A percentile compares a stretch with the other conserved stretches of the same genome.
phyloP scores from a whole-genome alignment of 2,329 filamentous ascomycete species.

The Colletotrichum sp. region DNA sequence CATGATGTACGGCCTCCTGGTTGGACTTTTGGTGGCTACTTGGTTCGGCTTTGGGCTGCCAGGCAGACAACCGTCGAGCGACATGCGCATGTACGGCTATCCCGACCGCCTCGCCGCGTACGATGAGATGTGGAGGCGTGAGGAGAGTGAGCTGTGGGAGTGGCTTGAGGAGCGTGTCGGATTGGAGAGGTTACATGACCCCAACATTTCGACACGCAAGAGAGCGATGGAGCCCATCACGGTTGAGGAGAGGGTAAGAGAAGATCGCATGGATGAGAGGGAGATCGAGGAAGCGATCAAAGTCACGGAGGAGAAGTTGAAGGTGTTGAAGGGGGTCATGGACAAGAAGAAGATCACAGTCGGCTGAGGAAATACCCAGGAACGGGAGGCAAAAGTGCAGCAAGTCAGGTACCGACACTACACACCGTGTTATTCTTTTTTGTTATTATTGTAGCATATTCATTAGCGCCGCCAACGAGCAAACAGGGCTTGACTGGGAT shows the following conservation, averaged over 20 bases:
- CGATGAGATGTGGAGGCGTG: slow-evolving; percentile 88
- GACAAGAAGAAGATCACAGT: slow-evolving; percentile 53
- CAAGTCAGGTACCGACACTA: slow-evolving; percentile 16
- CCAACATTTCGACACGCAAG: slow-evolving; percentile 45
- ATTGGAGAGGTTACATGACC: slow-evolving; percentile 62
- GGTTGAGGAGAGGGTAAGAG: slow-evolving; percentile 62
- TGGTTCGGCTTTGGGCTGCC: slow-evolving; percentile 72
- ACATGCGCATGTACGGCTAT: slow-evolving; percentile 44
- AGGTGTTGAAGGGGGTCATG: slow-evolving; percentile 76
- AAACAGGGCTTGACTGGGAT: slow-evolving; percentile 14
- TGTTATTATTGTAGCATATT: slow-evolving; percentile 18
- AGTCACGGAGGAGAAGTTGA: slow-evolving; percentile 85
- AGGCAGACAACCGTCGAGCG: slow-evolving; percentile 28
- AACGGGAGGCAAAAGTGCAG: slow-evolving; percentile 1
- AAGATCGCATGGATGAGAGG: slow-evolving; percentile 70
- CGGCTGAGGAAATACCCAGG: slow-evolving; percentile 9
- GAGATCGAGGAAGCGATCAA: slow-evolving; percentile 82
- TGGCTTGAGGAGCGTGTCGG: slow-evolving; percentile 91
- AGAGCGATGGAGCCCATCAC: slow-evolving; percentile 58
- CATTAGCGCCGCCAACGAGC: slow-evolving; percentile 14
- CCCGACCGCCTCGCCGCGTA: slow-evolving; percentile 81
- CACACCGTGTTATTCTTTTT: slow-evolving; percentile 14
- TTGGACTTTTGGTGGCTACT: slow-evolving; percentile 73
- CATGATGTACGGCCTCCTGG: slow-evolving; percentile 75
- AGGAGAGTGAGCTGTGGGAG: slow-evolving; percentile 90